A percentile compares a stretch with the other conserved stretches of the same genome.
These are phyloP conservation scores for Arachis hypogaea DNA, from an alignment of 306 rosid species.

Conservation along the genomic window DNA sequence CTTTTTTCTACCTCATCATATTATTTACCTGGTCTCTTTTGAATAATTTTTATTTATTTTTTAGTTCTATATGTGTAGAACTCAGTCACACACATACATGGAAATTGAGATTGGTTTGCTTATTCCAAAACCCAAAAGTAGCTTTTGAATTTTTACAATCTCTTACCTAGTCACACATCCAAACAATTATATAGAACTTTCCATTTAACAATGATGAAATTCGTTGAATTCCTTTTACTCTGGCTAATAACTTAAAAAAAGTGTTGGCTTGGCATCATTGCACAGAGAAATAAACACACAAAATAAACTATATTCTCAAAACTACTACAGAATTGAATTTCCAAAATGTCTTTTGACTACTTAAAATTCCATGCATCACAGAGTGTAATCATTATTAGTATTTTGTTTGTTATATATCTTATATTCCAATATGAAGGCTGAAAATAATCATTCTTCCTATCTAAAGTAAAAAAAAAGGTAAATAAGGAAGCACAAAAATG, in stretches of 20 bases:
- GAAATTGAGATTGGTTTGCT: slow-evolving; percentile 25
- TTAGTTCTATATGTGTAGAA: no score
- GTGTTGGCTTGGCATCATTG: slow-evolving; percentile 31
- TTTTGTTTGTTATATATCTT: slow-evolving; percentile 1
- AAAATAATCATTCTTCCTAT: slow-evolving; percentile 42
- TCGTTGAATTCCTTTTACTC: slow-evolving; percentile 37
- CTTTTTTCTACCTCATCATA: neutral
- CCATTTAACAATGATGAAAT: slow-evolving; percentile 38
- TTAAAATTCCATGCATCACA: neutral
- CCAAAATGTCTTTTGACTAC: slow-evolving; percentile 27
- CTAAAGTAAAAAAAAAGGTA: neutral
- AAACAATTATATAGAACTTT: slow-evolving; percentile 39
- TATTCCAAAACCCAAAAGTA: slow-evolving; percentile 37
- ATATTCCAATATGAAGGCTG: slow-evolving; percentile 44
- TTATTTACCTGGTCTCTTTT: slow-evolving; percentile 18
- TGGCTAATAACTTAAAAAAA: neutral
- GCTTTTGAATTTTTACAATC: slow-evolving; percentile 37
- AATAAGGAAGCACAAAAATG: slow-evolving; percentile 7
- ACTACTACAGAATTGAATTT: neutral
- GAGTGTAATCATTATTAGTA: slow-evolving; percentile 24
- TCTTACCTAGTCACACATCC: slow-evolving; percentile 43
- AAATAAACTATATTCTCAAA: no score
- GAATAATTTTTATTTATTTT: no score
- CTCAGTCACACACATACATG: neutral
- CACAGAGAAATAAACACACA: slow-evolving; percentile 10